phyloP scores from a whole-genome alignment of 116 monocot species.

The Phalaenopsis hybrid region DNA sequence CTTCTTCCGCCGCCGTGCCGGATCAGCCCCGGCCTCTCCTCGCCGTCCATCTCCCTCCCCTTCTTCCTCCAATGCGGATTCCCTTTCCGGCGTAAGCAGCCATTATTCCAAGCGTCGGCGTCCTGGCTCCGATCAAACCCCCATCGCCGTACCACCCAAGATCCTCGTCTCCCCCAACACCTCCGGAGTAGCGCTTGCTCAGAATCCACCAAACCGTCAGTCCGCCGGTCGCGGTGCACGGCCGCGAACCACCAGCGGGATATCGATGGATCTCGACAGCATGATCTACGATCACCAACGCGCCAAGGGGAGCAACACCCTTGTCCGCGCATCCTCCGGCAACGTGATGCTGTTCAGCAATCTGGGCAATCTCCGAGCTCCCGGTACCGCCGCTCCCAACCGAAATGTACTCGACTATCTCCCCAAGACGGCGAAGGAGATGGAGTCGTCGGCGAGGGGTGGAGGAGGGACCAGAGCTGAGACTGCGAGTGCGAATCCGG shows the following conservation, averaged over 20 bases:
- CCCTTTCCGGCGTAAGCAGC: background rate
- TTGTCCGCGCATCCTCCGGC: constrained; percentile 64
- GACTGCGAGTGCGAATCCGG: background rate
- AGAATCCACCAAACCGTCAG: background rate
- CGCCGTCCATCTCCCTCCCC: background rate
- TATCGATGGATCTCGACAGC: constrained; percentile 49
- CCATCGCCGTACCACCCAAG: background rate
- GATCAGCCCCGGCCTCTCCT: constrained; percentile 6
- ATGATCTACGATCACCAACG: constrained; percentile 66
- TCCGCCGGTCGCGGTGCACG: background rate
- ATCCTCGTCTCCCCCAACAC: background rate
- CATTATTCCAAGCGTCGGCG: constrained; percentile 3
- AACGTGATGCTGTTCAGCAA: constrained; percentile 67
- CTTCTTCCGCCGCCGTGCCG: constrained; percentile 35
- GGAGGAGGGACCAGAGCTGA: background rate
- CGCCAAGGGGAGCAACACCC: constrained; percentile 35
- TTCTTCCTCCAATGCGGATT: constrained; percentile 7
- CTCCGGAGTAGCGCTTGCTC: background rate
- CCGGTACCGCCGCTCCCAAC: constrained; percentile 23
- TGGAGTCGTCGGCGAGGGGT: background rate
- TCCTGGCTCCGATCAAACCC: background rate
- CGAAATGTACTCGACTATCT: constrained; percentile 19
- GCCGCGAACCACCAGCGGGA: constrained; percentile 13
- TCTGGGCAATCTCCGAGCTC: constrained; percentile 50
- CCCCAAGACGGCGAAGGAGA: constrained; percentile 18